A percentile compares a stretch with the other conserved stretches of the same genome.
phyloP scores from a whole-genome alignment of 1,139 yeast species.

The Protomyces macrosporus region DNA sequence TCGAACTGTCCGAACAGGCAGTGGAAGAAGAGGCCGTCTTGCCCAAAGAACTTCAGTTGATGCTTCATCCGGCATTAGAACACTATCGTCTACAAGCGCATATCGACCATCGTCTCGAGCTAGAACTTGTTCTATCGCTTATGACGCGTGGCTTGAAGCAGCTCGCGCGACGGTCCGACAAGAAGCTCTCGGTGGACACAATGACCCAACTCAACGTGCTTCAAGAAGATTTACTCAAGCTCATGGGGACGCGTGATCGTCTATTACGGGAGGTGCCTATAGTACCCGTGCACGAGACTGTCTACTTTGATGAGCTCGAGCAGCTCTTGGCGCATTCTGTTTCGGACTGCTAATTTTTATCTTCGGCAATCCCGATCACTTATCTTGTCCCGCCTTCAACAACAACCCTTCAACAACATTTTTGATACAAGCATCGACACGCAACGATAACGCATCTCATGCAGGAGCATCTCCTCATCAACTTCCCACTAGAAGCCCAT shows the following conservation, averaged over 20 bases:
- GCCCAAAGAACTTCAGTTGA: not conserved
- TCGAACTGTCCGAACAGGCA: not conserved
- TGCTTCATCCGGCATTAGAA: constrained; percentile 3
- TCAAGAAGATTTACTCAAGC: constrained; percentile 21
- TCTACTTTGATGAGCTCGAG: constrained; percentile 18
- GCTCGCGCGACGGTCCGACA: not conserved
- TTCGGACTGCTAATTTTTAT: no score
- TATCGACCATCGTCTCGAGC: constrained; percentile 2
- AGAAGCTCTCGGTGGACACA: not conserved
- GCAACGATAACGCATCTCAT: constrained; percentile 38
- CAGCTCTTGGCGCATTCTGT: not conserved
- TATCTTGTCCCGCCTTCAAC: no score
- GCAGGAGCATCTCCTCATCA: constrained; percentile 8
- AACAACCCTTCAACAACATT: constrained; percentile 33
- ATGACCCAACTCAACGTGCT: constrained; percentile 14
- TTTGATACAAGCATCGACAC: constrained; percentile 42
- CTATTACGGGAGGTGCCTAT: not conserved
- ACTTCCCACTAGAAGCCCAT: constrained; percentile 3
- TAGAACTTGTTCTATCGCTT: constrained; percentile 19
- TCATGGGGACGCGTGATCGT: constrained; percentile 18
- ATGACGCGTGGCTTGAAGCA: constrained; percentile 18
- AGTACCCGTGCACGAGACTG: constrained; percentile 3
- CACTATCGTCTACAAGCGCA: not conserved
- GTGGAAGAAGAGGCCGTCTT: not conserved
- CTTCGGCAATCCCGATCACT: no score